Evolutionary conservation across 176 grass and related monocot species (phyloP).

Genomic region (Ensete ventricosum): DNA sequence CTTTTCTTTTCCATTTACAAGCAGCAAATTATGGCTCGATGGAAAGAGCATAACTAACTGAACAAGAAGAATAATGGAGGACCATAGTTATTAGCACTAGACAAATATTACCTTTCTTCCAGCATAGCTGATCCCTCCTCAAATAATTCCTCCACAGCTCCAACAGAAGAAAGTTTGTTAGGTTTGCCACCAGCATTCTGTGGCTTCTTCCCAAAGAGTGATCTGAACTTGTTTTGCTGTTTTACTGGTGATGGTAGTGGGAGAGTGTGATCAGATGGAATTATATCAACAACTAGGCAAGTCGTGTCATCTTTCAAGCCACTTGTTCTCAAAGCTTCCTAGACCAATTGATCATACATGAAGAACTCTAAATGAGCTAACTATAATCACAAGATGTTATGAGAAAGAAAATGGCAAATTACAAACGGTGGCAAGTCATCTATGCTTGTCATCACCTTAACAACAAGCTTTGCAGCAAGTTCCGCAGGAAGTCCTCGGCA

Average conservation of each 20-base stretch:
- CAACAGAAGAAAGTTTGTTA: slow-evolving; percentile 47
- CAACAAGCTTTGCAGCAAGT: slow-evolving; percentile 80
- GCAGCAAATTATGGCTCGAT: neutral
- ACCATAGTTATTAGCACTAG: neutral
- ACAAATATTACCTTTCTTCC: slow-evolving; percentile 65
- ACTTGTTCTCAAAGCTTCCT: slow-evolving; percentile 92
- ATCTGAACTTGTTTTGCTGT: slow-evolving; percentile 64
- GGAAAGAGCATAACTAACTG: neutral
- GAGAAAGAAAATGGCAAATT: neutral
- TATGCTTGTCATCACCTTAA: slow-evolving; percentile 50
- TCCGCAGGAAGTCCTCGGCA: slow-evolving; percentile 76
- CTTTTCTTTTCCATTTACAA: neutral
- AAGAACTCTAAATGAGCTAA: slow-evolving; percentile 4
- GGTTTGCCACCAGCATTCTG: slow-evolving; percentile 54
- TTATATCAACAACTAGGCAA: slow-evolving; percentile 90
- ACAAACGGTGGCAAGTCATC: neutral
- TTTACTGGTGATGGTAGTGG: slow-evolving; percentile 58
- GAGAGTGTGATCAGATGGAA: slow-evolving; percentile 51
- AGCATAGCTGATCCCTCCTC: slow-evolving; percentile 92
- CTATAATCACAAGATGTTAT: slow-evolving; percentile 5
- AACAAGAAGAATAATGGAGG: neutral
- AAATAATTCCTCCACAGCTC: slow-evolving; percentile 78
- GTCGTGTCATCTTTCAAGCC: slow-evolving; percentile 98
- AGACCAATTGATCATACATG: slow-evolving; percentile 22
- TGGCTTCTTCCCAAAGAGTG: slow-evolving; percentile 54